Evolutionary conservation across 148 eudicot species (phyloP), one percentile per base, ranked within the genome.

Genomic region (Limonium bicolor): DNA sequence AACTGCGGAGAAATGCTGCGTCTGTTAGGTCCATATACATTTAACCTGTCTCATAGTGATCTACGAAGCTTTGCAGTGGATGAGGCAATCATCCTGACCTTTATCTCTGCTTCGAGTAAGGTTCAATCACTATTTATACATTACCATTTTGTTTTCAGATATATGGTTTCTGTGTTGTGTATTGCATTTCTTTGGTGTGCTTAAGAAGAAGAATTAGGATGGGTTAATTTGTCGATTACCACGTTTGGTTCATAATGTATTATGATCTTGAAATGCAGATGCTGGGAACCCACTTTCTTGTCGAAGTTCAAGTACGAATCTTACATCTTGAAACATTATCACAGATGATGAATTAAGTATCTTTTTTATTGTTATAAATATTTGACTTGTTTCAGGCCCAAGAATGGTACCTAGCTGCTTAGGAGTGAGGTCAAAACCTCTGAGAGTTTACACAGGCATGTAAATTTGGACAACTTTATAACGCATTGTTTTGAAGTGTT

Each of bases 41-140:
- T 51, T 15, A 51, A 57, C 15, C 42, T 83, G 14, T 72, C 73
- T 10, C 59, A 39, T 36, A 79, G 83, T 59, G 86, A 79, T 70
- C 68, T 88, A 39, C 64, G 42, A 32, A 61, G 66, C 33, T 88
- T 83, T 63, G 54, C 55, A 41, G 37, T 88, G 46, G 90, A 88
- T 53, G 96, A 80, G 55, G 76, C 64, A 46, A 52, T 67, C 11
- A 51, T 80, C 53, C 81, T 88, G 9, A 69, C 78, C 40, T 83
- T 88, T 34, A 23, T 79, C 41, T 54, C 94, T 28, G 83, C 74
- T 19, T 71, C 86, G 68, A 74, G 96, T 88, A 65, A 71, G 94
- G 14, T 6, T 3, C 4, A n/a, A 14, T 22, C 27, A 16, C 21
- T 13, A 2, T n/a, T n/a, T n/a, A n/a, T n/a, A n/a, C n/a, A n/a